Evolutionary conservation across 768 basidiomycete species (phyloP).

Genomic region (Sporobolomyces roseus): DNA sequence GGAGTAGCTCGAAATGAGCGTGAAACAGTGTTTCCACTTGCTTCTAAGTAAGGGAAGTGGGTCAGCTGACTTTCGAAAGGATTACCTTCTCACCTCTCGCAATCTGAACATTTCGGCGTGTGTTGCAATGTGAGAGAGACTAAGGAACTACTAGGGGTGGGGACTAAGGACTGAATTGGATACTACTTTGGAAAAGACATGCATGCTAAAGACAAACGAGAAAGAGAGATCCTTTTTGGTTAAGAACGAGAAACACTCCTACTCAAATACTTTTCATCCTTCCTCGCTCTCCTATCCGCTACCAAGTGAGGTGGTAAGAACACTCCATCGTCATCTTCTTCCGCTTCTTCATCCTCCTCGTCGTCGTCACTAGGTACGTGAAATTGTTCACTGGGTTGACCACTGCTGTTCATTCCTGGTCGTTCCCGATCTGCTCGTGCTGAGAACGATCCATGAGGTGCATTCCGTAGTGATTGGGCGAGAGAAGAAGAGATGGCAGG

Average conservation of each 20-base stretch:
- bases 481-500: conserved; percentile 11
- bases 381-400: conserved; percentile 2
- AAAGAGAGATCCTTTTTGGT: neutral
- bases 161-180: neutral
- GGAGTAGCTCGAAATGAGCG: too few species aligned
- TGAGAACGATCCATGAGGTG: conserved; percentile 4
- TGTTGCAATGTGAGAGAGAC: too few species aligned
- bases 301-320: conserved; percentile 35
- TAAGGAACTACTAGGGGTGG: too few species aligned
- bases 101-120: too few species aligned
- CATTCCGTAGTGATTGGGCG: conserved; percentile 14
- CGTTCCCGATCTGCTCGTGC: neutral
- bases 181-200: neutral
- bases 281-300: neutral
- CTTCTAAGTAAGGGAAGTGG: neutral
- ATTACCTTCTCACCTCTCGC: neutral
- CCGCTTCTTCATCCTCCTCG: conserved; percentile 19
- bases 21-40: too few species aligned
- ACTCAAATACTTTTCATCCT: conserved; percentile 31
- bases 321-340: conserved; percentile 25
- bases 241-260: conserved; percentile 29
- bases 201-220: too few species aligned
- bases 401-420: neutral
- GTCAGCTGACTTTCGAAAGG: neutral
- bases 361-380: conserved; percentile 1